A percentile compares a stretch with the other conserved stretches of the same genome.
phyloP scores from a whole-genome alignment of 148 eudicot species.

The Nyssa sinensis region DNA sequence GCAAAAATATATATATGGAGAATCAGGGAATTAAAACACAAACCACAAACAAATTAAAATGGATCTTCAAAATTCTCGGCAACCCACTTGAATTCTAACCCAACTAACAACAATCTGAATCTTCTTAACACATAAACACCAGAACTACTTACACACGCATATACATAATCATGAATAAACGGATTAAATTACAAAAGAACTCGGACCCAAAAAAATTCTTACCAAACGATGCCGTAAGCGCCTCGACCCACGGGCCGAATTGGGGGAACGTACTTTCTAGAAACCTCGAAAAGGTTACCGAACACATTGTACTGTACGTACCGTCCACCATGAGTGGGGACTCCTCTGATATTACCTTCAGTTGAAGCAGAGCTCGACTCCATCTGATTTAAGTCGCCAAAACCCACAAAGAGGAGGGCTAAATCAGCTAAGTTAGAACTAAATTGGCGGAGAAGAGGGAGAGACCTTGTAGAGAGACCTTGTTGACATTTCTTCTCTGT shows the following conservation, averaged over 20 bases:
- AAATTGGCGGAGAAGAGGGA: neutral
- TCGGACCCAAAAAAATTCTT: slow-evolving; percentile 12
- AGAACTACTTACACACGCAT: slow-evolving; percentile 5
- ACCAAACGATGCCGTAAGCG: slow-evolving; percentile 98
- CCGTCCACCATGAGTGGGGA: slow-evolving; percentile 73
- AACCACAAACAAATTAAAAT: too few species aligned
- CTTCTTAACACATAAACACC: neutral
- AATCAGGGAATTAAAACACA: neutral
- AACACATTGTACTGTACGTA: slow-evolving; percentile 82
- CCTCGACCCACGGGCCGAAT: slow-evolving; percentile 97
- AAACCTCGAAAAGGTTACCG: slow-evolving; percentile 87
- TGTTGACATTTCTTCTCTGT: neutral
- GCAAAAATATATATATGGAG: neutral
- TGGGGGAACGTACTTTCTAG: slow-evolving; percentile 85
- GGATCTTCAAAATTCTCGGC: too few species aligned
- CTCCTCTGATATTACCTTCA: slow-evolving; percentile 41
- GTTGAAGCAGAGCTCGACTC: slow-evolving; percentile 43
- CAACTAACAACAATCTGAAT: neutral
- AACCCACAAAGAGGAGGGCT: neutral
- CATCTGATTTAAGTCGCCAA: slow-evolving; percentile 8
- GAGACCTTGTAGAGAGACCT: too few species aligned
- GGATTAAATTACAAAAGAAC: neutral
- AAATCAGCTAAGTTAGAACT: neutral
- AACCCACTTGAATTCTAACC: slow-evolving; percentile 2
- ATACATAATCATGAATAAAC: neutral